These are phyloP conservation scores for Coriaria nepalensis DNA, from an alignment of 306 rosid genomes.

Conservation along the genomic window DNA sequence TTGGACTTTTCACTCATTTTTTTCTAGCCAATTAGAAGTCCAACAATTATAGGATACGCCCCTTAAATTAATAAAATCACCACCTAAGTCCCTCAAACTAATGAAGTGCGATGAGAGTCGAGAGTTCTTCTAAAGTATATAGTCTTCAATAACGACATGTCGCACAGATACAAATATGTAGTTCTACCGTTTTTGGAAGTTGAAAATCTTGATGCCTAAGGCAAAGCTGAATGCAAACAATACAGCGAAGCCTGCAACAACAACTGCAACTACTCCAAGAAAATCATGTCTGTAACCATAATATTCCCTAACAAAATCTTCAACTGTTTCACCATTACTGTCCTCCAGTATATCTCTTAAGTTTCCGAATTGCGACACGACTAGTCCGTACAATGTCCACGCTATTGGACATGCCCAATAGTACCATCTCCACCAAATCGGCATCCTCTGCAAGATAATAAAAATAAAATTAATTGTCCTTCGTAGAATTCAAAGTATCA, in stretches of 20 bases:
- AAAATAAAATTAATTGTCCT: neutral
- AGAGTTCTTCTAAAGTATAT: too few relatives aligned
- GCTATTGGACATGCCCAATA: constrained; percentile 17
- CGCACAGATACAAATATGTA: too few relatives aligned
- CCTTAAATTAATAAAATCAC: too few relatives aligned
- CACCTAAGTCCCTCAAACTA: too few relatives aligned
- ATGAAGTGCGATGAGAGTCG: too few relatives aligned
- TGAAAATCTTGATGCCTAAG: constrained; percentile 24
- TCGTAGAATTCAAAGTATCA: neutral
- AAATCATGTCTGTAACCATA: constrained; percentile 32
- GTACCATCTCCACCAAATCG: constrained; percentile 28
- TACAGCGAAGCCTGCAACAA: constrained; percentile 18
- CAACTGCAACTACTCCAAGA: constrained; percentile 22
- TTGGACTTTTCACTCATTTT: too few relatives aligned
- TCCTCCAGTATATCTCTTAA: constrained; percentile 8
- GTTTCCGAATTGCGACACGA: constrained; percentile 27
- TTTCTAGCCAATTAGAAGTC: too few relatives aligned
- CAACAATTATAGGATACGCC: too few relatives aligned
- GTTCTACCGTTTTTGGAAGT: constrained; percentile 36
- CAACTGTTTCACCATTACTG: constrained; percentile 11
- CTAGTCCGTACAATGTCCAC: constrained; percentile 18
- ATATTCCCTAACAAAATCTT: constrained; percentile 22
- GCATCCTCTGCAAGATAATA: constrained; percentile 12
- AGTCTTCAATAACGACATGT: too few relatives aligned
- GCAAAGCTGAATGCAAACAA: constrained; percentile 36